phyloP scores from a whole-genome alignment of 208 protist species.

The Naegleria lovaniensis region DNA sequence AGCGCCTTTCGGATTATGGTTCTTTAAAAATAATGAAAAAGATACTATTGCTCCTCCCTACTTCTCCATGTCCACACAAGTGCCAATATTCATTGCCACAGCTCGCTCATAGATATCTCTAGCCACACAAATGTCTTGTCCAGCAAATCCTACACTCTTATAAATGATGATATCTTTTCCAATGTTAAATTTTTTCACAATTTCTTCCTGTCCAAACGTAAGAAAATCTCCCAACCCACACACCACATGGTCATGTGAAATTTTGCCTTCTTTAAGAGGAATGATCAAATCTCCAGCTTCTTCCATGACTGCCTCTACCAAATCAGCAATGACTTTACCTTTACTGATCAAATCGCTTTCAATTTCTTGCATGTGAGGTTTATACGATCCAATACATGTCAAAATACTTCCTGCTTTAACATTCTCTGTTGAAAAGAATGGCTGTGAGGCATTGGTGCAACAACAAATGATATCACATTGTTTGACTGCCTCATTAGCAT shows the following conservation, averaged over 20 bases:
- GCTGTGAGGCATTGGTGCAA: not conserved
- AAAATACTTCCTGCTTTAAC: not conserved
- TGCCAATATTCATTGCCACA: not conserved
- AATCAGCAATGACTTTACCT: not conserved
- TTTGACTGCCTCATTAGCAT: not conserved
- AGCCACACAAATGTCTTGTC: not conserved
- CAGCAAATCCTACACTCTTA: conserved; percentile 3
- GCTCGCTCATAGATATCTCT: not conserved
- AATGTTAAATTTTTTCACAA: not conserved
- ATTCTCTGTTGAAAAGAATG: not conserved
- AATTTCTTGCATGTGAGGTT: conserved; percentile 11
- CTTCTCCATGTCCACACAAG: no score
- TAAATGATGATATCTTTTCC: not conserved
- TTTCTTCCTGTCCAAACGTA: not conserved
- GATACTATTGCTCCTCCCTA: no score
- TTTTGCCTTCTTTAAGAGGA: not conserved
- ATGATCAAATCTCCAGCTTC: conserved; percentile 1
- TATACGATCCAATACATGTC: not conserved
- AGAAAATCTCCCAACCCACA: not conserved
- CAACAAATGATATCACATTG: not conserved
- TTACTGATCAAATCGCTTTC: not conserved
- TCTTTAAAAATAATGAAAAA: no score
- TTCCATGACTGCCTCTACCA: not conserved
- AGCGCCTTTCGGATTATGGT: no score
- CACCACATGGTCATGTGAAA: not conserved